These are phyloP conservation scores for Sporisorium graminicola DNA, from an alignment of 1,284 basidiomycete species.

Conservation along the genomic window DNA sequence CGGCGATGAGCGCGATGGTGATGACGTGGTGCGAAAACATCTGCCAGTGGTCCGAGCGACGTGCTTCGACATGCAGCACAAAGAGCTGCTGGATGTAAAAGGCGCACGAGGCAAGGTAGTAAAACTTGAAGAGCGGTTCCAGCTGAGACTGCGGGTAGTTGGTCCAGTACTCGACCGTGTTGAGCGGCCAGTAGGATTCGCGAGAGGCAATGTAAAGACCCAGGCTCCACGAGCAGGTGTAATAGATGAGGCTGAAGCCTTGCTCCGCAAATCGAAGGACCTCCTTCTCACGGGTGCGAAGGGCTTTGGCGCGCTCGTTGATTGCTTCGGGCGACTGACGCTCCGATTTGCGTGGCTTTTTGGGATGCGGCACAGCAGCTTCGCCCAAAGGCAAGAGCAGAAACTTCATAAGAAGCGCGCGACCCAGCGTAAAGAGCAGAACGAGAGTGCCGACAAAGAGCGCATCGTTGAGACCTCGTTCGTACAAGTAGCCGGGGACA, in stretches of 20 bases:
- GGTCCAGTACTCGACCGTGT: conserved; percentile 81
- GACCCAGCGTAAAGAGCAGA: conserved; percentile 55
- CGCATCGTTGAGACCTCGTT: conserved; percentile 53
- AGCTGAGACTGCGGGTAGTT: conserved; percentile 85
- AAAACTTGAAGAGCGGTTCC: conserved; percentile 72
- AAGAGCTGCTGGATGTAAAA: conserved; percentile 94
- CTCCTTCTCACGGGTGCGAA: conserved; percentile 74
- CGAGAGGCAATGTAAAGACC: conserved; percentile 85
- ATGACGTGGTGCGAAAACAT: conserved; percentile 97
- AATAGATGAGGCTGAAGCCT: conserved; percentile 89
- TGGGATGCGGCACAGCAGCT: conserved; percentile 28
- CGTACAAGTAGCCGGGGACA: conserved; percentile 47
- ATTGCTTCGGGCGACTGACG: conserved; percentile 15
- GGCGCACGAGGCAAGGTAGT: conserved; percentile 84
- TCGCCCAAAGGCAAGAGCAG: conserved; percentile 58
- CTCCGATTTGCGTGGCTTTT: conserved; percentile 29
- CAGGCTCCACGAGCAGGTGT: conserved; percentile 79
- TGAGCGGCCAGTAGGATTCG: conserved; percentile 78
- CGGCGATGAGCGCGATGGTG: conserved; percentile 81
- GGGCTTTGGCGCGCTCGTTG: conserved; percentile 33
- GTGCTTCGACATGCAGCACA: conserved; percentile 89
- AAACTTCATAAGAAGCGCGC: conserved; percentile 55
- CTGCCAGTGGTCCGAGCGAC: conserved; percentile 90
- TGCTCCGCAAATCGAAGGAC: conserved; percentile 93
- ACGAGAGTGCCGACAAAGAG: conserved; percentile 61